Evolutionary conservation across 306 rosid species (phyloP).

Genomic region (Leucaena leucocephala): DNA sequence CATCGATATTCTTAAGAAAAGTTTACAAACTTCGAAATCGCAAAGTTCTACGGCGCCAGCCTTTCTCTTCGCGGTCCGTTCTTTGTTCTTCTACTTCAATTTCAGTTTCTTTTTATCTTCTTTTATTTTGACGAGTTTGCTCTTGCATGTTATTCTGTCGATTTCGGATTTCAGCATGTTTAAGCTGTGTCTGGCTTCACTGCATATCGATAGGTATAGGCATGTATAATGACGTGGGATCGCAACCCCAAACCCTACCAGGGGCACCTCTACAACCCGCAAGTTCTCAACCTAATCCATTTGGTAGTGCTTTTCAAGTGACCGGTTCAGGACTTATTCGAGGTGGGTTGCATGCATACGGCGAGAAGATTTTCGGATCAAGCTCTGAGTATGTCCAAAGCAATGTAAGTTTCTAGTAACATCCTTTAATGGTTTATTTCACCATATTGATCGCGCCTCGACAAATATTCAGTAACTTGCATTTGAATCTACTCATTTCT

Average conservation of each 20-base stretch:
- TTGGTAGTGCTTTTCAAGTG: constrained; percentile 84
- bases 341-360: constrained; percentile 95
- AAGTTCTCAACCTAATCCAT: constrained; percentile 75
- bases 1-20: not conserved
- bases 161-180: not conserved
- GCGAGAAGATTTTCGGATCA: constrained; percentile 88
- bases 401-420: constrained; percentile 63
- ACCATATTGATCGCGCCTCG: not conserved
- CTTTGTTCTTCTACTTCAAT: not conserved
- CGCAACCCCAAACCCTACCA: constrained; percentile 46
- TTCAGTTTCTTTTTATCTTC: not conserved
- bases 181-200: not conserved
- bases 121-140: not conserved
- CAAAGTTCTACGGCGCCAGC: not conserved
- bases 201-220: constrained; percentile 34
- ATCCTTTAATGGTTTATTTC: not conserved
- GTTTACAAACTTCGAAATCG: not conserved
- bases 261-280: constrained; percentile 57
- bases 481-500: constrained; percentile 18
- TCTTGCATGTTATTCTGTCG: not conserved
- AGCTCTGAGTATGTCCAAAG: constrained; percentile 97
- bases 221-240: constrained; percentile 72
- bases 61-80: not conserved
- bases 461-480: not conserved
- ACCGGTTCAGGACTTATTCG: constrained; percentile 93